Evolutionary conservation across 495 filamentous ascomycete species (phyloP).

Genomic region (Podospora fimiseda): DNA sequence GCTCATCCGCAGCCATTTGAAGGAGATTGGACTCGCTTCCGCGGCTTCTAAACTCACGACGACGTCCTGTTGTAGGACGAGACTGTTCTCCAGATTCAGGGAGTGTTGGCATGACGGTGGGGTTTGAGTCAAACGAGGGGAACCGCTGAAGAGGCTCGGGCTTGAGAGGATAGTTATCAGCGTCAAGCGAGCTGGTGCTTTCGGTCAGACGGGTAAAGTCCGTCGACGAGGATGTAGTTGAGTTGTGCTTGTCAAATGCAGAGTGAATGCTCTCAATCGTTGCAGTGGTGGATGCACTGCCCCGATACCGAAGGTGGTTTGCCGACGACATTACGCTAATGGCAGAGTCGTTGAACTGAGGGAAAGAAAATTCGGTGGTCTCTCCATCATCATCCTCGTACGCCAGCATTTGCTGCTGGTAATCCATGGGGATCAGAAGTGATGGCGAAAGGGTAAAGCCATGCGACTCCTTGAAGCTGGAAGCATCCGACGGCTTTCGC

Average conservation of each 20-base stretch:
- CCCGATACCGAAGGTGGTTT: slow-evolving; percentile 24
- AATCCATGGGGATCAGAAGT: slow-evolving; percentile 47
- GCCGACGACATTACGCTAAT: slow-evolving; percentile 26
- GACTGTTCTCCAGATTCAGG: slow-evolving; percentile 24
- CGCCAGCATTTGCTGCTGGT: slow-evolving; percentile 40
- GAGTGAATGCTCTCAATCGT: slow-evolving; percentile 26
- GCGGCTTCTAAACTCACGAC: slow-evolving; percentile 19
- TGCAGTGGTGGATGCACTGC: slow-evolving; percentile 40
- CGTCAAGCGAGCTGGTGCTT: slow-evolving; percentile 38
- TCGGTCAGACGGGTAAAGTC: slow-evolving; percentile 38
- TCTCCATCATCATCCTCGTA: slow-evolving; percentile 31
- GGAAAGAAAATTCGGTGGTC: slow-evolving; percentile 27
- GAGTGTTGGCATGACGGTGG: slow-evolving; percentile 24
- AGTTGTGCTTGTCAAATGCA: slow-evolving; percentile 38
- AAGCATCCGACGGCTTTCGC: slow-evolving; percentile 38
- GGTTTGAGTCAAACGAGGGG: slow-evolving; percentile 21
- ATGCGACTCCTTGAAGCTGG: slow-evolving; percentile 50
- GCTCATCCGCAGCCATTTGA: slow-evolving; percentile 17
- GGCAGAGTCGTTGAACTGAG: slow-evolving; percentile 27
- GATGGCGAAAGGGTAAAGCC: slow-evolving; percentile 50
- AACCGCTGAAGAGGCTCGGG: slow-evolving; percentile 23
- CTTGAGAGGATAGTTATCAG: slow-evolving; percentile 20
- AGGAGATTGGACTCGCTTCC: slow-evolving; percentile 28
- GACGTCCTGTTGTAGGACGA: slow-evolving; percentile 2
- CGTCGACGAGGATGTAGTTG: slow-evolving; percentile 36